Evolutionary conservation across 495 filamentous ascomycete genomes (phyloP).

Genomic region (Cladorrhinum samala): DNA sequence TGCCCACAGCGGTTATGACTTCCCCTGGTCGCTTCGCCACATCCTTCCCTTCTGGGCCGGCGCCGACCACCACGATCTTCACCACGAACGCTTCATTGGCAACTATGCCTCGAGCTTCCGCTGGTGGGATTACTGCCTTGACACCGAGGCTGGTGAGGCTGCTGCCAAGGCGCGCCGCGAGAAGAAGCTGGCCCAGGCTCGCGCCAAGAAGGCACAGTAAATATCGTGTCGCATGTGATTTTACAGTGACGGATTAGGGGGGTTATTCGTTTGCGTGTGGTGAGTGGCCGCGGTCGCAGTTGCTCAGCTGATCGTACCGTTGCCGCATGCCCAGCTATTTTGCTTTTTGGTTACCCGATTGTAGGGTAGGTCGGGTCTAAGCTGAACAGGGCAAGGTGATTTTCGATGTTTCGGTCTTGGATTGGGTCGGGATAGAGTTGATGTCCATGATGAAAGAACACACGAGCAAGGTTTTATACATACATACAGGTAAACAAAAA

Average conservation of each 20-base stretch:
- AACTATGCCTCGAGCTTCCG: slow-evolving; percentile 98
- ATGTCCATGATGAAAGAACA: slow-evolving; percentile 14
- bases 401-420: neutral
- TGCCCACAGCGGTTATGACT: slow-evolving; percentile 94
- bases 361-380: too few species aligned
- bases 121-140: slow-evolving; percentile 95
- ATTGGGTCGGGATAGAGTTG: slow-evolving; percentile 6
- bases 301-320: too few species aligned
- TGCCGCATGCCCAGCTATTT: too few species aligned
- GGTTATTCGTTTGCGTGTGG: neutral
- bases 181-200: slow-evolving; percentile 58
- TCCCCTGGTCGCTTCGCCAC: slow-evolving; percentile 92
- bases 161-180: slow-evolving; percentile 79
- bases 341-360: too few species aligned
- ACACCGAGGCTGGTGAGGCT: slow-evolving; percentile 88
- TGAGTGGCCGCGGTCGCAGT: too few species aligned
- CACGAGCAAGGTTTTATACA: neutral
- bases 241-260: neutral
- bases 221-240: slow-evolving; percentile 2
- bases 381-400: too few species aligned
- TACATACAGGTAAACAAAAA: neutral
- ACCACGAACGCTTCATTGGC: slow-evolving; percentile 96
- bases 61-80: slow-evolving; percentile 90
- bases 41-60: slow-evolving; percentile 98
- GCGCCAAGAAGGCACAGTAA: slow-evolving; percentile 60